Base-by-base conservation (phyloP, 2,329 filamentous ascomycete species). In the Sarocladiaceae sp. region DNA sequence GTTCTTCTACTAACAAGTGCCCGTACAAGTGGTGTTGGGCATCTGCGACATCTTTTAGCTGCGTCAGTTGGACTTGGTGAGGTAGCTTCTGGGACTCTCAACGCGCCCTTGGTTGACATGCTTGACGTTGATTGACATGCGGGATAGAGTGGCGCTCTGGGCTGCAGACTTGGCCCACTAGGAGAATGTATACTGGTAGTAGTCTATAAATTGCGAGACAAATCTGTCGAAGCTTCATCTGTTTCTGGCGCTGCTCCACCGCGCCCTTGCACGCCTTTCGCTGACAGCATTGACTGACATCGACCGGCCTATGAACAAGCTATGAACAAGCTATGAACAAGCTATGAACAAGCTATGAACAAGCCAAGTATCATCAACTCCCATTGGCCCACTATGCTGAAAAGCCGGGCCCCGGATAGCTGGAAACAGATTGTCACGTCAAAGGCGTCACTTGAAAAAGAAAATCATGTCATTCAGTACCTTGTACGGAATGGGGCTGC, bases 101-200 rank as follows among this genome's bases (percentile, higher is more conserved):
- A 16, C 24, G 29, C 37, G 37, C 37, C 37, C 37, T 41, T 41
- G 6, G 23, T 21, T 27, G 37, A 41, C 37, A 29, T 9, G 6
- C n/a, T 21, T 27, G 37, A 41, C 37, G 19, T 9, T 19, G n/a
- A 27, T 39, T 41, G 23, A 41, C 37, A 41, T 41, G 21, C 21
- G 15, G 34, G 13, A 39, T 24, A 39, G 34, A 15, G n/a, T 23
- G 19, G 34, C 19, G 34, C 19, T 13, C 21, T 39, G 34, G 9
- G 20, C 19, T 24, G 34, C 26, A 15, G 15, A 39, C 5, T 12
- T 39, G 20, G 19, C 34, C 34, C 21, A 24, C 19, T 39, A 24
- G 20, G 34, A 9, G 13, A 9, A 29, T n/a, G n/a, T n/a, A 39
- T 23, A 26, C 16, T 39, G 16, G 34, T 29, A 39, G 5, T 39